phyloP scores from a whole-genome alignment of 768 basidiomycete species.

The Kondoa subrosea region DNA sequence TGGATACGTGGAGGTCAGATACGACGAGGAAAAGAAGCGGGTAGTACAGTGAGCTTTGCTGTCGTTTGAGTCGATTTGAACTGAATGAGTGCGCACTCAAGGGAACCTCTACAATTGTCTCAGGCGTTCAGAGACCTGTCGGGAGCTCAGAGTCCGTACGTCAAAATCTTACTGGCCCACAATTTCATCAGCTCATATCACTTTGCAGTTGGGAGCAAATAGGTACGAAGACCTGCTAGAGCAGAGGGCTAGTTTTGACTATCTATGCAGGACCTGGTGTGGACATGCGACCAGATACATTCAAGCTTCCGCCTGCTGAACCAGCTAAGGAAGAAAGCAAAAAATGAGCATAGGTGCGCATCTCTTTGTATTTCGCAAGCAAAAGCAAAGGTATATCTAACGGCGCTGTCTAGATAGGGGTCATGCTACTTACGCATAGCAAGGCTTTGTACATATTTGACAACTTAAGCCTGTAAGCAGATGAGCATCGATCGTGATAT shows the following conservation, averaged over 20 bases:
- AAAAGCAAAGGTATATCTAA: no score
- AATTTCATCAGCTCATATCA: conserved; percentile 33
- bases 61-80: not conserved
- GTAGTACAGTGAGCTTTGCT: conserved; percentile 17
- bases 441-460: no score
- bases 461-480: no score
- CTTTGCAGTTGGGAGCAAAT: conserved; percentile 86
- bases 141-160: conserved; percentile 28
- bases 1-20: conserved; percentile 98
- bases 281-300: conserved; percentile 46
- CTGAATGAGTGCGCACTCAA: not conserved
- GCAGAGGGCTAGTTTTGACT: no score
- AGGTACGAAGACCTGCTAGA: no score
- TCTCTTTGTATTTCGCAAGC: no score
- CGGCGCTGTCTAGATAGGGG: no score
- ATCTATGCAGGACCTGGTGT: conserved; percentile 51
- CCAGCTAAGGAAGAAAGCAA: conserved; percentile 57
- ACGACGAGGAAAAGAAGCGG: conserved; percentile 49
- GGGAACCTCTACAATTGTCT: conserved; percentile 84
- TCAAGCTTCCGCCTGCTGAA: conserved; percentile 60
- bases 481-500: no score
- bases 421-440: no score
- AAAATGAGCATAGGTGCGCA: no score
- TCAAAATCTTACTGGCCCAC: not conserved
- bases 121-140: conserved; percentile 99